phyloP scores from a whole-genome alignment of 2,329 filamentous ascomycete genomes.

The Colletotrichum filicis region DNA sequence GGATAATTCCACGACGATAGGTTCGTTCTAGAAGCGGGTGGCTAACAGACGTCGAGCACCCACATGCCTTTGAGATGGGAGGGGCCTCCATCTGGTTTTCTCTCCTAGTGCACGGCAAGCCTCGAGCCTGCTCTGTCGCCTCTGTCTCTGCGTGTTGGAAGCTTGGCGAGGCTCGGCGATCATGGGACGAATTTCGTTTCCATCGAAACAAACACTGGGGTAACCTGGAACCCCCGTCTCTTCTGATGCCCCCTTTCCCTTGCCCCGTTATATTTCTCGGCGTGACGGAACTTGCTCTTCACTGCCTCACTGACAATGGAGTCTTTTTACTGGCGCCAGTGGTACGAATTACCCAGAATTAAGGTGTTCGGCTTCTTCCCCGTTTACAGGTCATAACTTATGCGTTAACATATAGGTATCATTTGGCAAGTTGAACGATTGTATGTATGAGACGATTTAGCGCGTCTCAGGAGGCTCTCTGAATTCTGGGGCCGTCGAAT shows the following conservation, averaged over 20 bases:
- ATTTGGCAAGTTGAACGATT: background rate
- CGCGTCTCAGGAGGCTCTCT: conserved; percentile 3
- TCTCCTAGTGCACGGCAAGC: conserved; percentile 2
- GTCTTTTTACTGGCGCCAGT: background rate
- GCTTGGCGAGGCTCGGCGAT: conserved; percentile 26
- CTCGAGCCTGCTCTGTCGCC: background rate
- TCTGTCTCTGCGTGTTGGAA: background rate
- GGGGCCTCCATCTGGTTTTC: background rate
- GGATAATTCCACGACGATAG: background rate
- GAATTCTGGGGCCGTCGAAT: background rate
- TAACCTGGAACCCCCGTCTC: background rate
- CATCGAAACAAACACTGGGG: conserved; percentile 32
- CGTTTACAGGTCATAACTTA: background rate
- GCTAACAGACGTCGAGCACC: background rate
- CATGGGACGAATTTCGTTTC: conserved; percentile 28
- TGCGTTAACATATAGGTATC: background rate
- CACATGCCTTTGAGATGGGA: background rate
- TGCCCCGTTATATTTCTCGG: conserved; percentile 5
- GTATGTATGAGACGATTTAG: background rate
- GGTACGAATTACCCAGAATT: conserved; percentile 2
- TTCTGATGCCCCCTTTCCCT: background rate
- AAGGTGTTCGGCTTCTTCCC: background rate
- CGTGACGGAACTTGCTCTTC: conserved; percentile 1
- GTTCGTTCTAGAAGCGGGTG: background rate
- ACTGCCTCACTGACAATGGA: conserved; percentile 25